Evolutionary conservation across 2,329 filamentous ascomycete species (phyloP), one percentile per base, ranked within the genome.

Genomic region (Rachicladosporium sp.): DNA sequence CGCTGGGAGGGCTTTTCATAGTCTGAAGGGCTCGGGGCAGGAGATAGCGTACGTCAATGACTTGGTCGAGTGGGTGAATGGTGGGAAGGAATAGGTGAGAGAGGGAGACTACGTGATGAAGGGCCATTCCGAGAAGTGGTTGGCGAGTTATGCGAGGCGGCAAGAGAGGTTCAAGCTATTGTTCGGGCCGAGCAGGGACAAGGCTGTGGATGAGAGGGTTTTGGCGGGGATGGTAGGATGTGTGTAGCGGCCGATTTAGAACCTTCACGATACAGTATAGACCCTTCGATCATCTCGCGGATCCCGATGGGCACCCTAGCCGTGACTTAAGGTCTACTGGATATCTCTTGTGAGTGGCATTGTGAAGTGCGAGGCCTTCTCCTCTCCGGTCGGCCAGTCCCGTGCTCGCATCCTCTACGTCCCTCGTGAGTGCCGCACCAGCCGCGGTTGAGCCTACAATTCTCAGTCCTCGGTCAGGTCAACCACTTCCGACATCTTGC

Each of bases 1-100:
- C 1, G 53, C 51, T 29, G 66, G 64, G 0, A 62, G 68, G 36
- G 49, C 46, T 1, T 68, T 70, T 38, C 67, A 70, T 50, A 65
- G 60, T 27, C 45, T 71, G 35, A 62, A 50, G 41, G 49, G 47
- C 10, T 37, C 46, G 33, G 57, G 58, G 5, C 49, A 52, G 10
- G 61, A 67, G 43, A 50, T 55, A 19, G 56, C 53, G 13, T 65
- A 66, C 56, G 62, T 64, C 12, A 40, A 58, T 35, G 58, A 63
- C 35, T 45, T 68, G 31, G 43, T 65, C 8, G 50, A 41, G 10
- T 62, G 61, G 56, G 55, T 64, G 5, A 67, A 67, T 44, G 23
- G 29, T 4, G 52, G 60, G 31, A 42, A 57, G 33, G 43, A 38
- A 13, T 39, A 42, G 15, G 31, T 31, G 9, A 55, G 54, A 2